Conservation (phyloP, 2,329 filamentous ascomycete species). For the Epichloe sylvatica region DNA sequence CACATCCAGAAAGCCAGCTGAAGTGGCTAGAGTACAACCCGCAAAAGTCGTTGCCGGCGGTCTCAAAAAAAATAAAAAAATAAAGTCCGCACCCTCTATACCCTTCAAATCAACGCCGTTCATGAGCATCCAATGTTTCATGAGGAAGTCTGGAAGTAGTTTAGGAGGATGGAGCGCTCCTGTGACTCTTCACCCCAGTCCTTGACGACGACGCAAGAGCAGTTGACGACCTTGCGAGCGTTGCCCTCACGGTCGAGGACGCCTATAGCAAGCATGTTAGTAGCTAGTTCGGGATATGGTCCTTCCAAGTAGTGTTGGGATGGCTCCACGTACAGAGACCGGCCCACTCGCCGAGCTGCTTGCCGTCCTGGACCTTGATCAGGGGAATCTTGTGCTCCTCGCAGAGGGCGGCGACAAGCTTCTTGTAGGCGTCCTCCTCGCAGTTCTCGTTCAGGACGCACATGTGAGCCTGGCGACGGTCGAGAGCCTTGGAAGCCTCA, state of each 20-base stretch:
- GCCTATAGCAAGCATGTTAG: constrained; percentile 42
- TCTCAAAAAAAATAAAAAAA: constrained; percentile 10
- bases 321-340: constrained; percentile 72
- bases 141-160: constrained; percentile 97
- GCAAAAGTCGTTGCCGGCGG: constrained; percentile 22
- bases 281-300: not conserved
- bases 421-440: constrained; percentile 99
- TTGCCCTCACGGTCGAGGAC: constrained; percentile 98
- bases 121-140: constrained; percentile 24
- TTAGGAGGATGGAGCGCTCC: constrained; percentile 96
- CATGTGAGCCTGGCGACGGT: constrained; percentile 98
- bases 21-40: constrained; percentile 34
- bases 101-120: constrained; percentile 22
- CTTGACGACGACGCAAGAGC: constrained; percentile 99
- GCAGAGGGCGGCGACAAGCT: constrained; percentile 97
- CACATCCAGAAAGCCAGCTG: constrained; percentile 31
- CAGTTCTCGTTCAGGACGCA: constrained; percentile 99
- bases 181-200: constrained; percentile 99
- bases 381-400: constrained; percentile 99
- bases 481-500: constrained; percentile 96
- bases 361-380: constrained; percentile 99
- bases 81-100: constrained; percentile 25
- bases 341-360: constrained; percentile 99
- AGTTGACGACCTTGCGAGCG: constrained; percentile 99
- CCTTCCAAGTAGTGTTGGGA: too few relatives aligned